Percentiles rank a stretch among this genome's conserved stretches.
Conservation (phyloP, 163 green algal species). For the Chlamydomonas reinhardtii region DNA sequence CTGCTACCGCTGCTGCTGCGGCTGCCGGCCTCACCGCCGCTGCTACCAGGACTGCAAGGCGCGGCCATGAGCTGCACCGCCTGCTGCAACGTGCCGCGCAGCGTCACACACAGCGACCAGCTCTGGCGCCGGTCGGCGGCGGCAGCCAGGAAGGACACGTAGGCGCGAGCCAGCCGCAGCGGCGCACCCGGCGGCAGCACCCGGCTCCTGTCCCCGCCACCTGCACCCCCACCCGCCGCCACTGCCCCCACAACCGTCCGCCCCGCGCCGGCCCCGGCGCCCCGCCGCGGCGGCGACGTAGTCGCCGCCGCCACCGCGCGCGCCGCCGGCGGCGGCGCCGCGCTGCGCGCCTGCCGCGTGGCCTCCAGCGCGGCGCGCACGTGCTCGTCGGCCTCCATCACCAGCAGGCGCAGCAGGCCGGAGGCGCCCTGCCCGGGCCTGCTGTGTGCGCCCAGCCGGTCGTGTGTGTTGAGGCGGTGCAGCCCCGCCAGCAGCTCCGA, state of each 20-base stretch:
- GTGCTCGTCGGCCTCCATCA: constrained; percentile 4
- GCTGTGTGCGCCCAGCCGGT: not conserved
- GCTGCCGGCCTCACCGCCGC: not conserved
- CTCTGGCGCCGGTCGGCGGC: constrained; percentile 9
- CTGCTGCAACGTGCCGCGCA: constrained; percentile 7
- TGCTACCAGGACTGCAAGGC: not conserved
- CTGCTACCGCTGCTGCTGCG: not conserved
- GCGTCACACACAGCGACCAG: not conserved
- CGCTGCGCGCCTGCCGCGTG: too few relatives aligned
- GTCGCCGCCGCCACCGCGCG: too few relatives aligned
- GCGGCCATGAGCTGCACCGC: not conserved
- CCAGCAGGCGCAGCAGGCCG: constrained; percentile 10
- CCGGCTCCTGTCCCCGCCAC: too few relatives aligned
- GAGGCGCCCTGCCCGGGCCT: not conserved
- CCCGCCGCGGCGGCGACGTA: too few relatives aligned
- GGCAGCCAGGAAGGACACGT: constrained; percentile 6
- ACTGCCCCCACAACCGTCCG: not conserved
- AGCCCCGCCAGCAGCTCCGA: constrained; percentile 1
- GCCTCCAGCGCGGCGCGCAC: not conserved
- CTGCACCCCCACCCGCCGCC: not conserved
- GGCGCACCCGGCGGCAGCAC: not conserved
- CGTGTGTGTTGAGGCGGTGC: constrained; percentile 11
- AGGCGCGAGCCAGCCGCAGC: constrained; percentile 3
- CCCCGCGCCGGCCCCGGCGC: too few relatives aligned
- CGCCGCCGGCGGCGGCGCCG: too few relatives aligned